A percentile compares a stretch with the other conserved stretches of the same genome.
Conservation (phyloP, 164 flowering plant species). For the Stephania yunnanensis region DNA sequence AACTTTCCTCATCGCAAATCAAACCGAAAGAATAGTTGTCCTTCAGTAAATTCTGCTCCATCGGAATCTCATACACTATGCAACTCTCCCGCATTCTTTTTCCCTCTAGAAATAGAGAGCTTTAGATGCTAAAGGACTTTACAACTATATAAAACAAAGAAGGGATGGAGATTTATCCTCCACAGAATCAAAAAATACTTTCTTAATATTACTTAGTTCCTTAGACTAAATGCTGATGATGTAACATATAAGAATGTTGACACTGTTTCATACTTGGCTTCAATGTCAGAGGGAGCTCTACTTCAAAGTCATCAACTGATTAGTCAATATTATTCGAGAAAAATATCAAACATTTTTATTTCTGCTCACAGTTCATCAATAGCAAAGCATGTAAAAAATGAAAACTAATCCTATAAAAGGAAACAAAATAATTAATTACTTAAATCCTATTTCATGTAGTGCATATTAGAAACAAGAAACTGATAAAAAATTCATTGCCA, state of each 20-base stretch:
- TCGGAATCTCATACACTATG: neutral
- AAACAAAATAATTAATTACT: neutral
- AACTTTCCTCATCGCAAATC: neutral
- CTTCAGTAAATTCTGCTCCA: neutral
- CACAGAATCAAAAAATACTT: too few species aligned
- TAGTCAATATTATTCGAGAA: neutral
- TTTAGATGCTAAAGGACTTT: too few species aligned
- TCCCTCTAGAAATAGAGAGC: too few species aligned
- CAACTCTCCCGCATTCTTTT: neutral
- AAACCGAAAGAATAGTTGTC: neutral
- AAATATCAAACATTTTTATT: neutral
- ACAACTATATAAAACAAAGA: neutral
- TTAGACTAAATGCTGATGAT: neutral
- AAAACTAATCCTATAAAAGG: neutral
- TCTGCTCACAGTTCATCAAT: neutral
- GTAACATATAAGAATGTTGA: neutral
- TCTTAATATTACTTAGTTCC: neutral
- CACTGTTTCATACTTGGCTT: neutral
- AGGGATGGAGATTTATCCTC: neutral
- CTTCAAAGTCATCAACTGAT: neutral
- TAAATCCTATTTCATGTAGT: neutral
- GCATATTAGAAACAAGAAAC: neutral
- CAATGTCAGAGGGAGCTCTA: neutral
- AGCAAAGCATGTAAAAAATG: neutral
- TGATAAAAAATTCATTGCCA: neutral